These are phyloP conservation scores for Curvularia eragrostidis DNA, from an alignment of 2,329 filamentous ascomycete genomes.

Conservation along the genomic window DNA sequence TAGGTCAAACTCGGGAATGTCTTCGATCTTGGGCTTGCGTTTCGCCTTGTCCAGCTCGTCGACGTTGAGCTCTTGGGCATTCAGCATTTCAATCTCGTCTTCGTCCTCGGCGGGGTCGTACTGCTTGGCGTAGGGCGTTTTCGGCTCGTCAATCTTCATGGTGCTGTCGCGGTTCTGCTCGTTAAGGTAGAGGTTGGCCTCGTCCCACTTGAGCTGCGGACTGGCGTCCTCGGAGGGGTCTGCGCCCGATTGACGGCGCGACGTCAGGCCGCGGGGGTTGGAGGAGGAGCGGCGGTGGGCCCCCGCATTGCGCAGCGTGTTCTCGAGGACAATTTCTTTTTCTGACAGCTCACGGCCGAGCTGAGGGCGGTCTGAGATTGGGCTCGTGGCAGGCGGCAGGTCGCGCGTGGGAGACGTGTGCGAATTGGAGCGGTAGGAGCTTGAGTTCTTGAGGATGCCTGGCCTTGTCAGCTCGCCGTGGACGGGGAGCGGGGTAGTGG, in stretches of 20 bases:
- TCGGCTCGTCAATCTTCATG: conserved; percentile 99
- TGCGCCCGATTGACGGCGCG: conserved; percentile 72
- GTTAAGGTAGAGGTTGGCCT: conserved; percentile 95
- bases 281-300: conserved; percentile 85
- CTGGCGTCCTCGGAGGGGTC: conserved; percentile 64
- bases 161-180: conserved; percentile 94
- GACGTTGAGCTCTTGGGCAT: conserved; percentile 73
- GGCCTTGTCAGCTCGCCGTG: conserved; percentile 21
- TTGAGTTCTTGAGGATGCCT: conserved; percentile 95
- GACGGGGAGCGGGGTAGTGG: conserved; percentile 6
- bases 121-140: conserved; percentile 92
- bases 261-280: conserved; percentile 68
- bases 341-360: conserved; percentile 65
- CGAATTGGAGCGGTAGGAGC: conserved; percentile 64
- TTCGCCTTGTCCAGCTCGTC: conserved; percentile 69
- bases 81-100: conserved; percentile 69
- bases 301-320: conserved; percentile 93
- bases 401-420: conserved; percentile 56
- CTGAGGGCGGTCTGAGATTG: conserved; percentile 49
- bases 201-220: conserved; percentile 94
- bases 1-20: conserved; percentile 90
- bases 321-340: conserved; percentile 90
- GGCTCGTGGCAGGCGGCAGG: conserved; percentile 42
- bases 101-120: conserved; percentile 91
- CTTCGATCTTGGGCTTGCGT: conserved; percentile 63